These are phyloP conservation scores for Blastobotrys petasosporus DNA, from an alignment of 1,139 yeast species.

Conservation along the genomic window DNA sequence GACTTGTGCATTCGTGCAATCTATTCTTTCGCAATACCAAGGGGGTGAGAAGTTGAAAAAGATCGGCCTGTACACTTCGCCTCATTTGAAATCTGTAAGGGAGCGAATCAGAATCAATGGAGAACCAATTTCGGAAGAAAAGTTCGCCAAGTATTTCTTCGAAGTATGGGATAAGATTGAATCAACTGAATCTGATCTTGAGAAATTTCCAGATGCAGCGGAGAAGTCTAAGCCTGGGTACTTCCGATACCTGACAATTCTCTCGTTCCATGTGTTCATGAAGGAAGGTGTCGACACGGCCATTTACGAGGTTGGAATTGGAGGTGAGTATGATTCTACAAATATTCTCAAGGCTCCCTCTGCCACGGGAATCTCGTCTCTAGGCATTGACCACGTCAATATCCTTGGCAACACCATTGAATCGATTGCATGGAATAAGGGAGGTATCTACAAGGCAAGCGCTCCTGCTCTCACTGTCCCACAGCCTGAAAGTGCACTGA, in stretches of 20 bases:
- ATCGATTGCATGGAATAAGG: constrained; percentile 93
- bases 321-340: constrained; percentile 95
- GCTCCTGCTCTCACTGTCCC: constrained; percentile 63
- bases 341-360: constrained; percentile 76
- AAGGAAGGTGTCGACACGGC: constrained; percentile 88
- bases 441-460: constrained; percentile 77
- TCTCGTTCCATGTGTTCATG: constrained; percentile 86
- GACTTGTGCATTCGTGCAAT: constrained; percentile 89
- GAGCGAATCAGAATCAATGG: constrained; percentile 91
- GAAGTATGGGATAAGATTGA: constrained; percentile 87
- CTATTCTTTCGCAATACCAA: constrained; percentile 63
- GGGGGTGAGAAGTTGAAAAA: constrained; percentile 40
- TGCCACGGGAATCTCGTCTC: constrained; percentile 76
- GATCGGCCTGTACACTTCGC: constrained; percentile 89
- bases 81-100: constrained; percentile 87
- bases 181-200: constrained; percentile 48
- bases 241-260: constrained; percentile 80
- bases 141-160: constrained; percentile 83
- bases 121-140: constrained; percentile 68
- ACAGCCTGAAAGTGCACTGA: constrained; percentile 46
- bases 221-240: constrained; percentile 81
- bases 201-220: constrained; percentile 66
- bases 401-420: constrained; percentile 85
- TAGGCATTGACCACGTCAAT: constrained; percentile 89
- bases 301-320: constrained; percentile 95